phyloP scores from a whole-genome alignment of 2,329 filamentous ascomycete species.

The Calonectria ilicicola region DNA sequence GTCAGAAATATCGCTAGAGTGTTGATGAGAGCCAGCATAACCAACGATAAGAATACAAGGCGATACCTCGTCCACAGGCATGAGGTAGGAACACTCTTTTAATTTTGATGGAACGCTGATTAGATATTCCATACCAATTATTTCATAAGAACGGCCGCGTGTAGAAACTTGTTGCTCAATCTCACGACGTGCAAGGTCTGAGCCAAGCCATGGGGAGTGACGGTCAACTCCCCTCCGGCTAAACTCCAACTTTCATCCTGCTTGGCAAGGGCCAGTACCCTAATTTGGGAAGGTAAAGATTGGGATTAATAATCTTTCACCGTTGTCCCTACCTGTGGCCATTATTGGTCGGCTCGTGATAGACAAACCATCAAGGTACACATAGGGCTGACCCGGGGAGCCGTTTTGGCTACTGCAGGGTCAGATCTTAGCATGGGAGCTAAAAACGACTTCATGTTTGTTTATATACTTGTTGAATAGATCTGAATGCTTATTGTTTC shows the following conservation, averaged over 20 bases:
- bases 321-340: neutral
- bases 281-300: neutral
- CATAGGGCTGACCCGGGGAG: neutral
- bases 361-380: neutral
- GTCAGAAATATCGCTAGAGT: too few species aligned
- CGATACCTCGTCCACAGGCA: too few species aligned
- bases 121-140: too few species aligned
- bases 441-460: neutral
- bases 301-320: neutral
- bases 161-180: neutral
- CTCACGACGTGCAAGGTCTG: neutral
- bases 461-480: neutral
- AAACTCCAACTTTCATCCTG: neutral
- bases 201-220: neutral
- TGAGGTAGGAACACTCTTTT: too few species aligned
- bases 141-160: neutral
- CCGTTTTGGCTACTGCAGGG: neutral
- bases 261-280: neutral
- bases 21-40: too few species aligned
- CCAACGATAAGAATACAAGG: too few species aligned
- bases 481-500: neutral
- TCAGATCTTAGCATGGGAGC: conserved; percentile 3
- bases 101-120: too few species aligned
- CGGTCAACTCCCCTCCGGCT: neutral
- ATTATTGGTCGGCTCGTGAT: neutral